Percentiles rank a stretch among this genome's conserved stretches.
Conservation (phyloP, 495 filamentous ascomycete species). For the Melanomma pulvis-pyrius region DNA sequence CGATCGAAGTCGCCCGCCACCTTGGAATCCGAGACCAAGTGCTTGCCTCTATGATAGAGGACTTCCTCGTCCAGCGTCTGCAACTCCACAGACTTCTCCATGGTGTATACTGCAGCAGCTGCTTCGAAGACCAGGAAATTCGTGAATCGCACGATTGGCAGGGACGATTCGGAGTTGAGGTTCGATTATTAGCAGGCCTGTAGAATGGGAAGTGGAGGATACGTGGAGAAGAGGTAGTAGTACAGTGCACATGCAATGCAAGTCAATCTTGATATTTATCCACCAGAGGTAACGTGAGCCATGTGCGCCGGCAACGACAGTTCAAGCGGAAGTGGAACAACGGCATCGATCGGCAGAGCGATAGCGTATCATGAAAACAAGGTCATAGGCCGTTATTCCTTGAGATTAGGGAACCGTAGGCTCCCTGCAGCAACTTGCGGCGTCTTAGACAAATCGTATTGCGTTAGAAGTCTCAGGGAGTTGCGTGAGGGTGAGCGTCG, state of each 20-base stretch:
- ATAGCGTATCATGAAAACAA: neutral
- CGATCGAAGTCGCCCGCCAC: slow-evolving; percentile 17
- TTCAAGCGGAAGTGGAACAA: neutral
- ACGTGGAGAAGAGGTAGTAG: slow-evolving; percentile 5
- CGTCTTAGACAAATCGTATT: slow-evolving; percentile 5
- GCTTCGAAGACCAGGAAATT: no score
- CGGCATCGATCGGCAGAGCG: neutral
- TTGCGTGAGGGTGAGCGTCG: slow-evolving; percentile 1
- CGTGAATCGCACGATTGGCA: no score
- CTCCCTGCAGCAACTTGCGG: slow-evolving; percentile 1
- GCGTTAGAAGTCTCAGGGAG: slow-evolving; percentile 18
- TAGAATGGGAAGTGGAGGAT: neutral
- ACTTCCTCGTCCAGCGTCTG: slow-evolving; percentile 29
- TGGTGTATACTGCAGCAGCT: neutral
- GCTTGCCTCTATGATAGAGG: slow-evolving; percentile 3
- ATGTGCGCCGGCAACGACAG: slow-evolving; percentile 19
- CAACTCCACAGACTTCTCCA: slow-evolving; percentile 28
- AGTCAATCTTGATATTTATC: slow-evolving; percentile 20
- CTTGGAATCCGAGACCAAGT: slow-evolving; percentile 10
- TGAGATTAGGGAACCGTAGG: slow-evolving; percentile 7
- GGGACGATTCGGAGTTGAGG: no score
- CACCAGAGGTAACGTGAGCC: slow-evolving; percentile 9
- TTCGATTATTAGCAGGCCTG: no score
- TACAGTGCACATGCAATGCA: slow-evolving; percentile 33
- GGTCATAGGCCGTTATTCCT: neutral